A percentile compares a stretch with the other conserved stretches of the same genome.
Evolutionary conservation across 176 grass and related monocot species (phyloP).

Genomic region (Oryza meridionalis): DNA sequence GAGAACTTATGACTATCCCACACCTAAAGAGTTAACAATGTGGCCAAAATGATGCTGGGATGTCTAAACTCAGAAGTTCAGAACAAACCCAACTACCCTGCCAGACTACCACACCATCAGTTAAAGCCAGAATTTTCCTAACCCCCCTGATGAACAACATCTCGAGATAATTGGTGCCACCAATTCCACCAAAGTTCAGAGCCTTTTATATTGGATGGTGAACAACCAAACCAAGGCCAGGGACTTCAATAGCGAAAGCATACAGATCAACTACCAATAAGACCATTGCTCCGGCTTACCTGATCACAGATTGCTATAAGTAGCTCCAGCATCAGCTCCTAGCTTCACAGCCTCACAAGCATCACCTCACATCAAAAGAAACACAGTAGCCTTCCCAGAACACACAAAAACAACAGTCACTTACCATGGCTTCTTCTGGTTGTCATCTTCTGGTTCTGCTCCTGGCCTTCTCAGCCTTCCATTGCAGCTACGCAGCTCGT

Average conservation of each 20-base stretch:
- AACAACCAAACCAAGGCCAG: slow-evolving; percentile 50
- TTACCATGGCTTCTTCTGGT: slow-evolving; percentile 50
- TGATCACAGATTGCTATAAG: slow-evolving; percentile 43
- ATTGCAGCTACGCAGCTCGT: slow-evolving; percentile 56
- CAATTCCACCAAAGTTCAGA: not conserved
- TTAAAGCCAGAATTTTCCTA: slow-evolving; percentile 45
- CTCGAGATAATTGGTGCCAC: not conserved
- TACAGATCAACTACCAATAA: slow-evolving; percentile 39
- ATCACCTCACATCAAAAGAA: slow-evolving; percentile 20
- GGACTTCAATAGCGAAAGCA: slow-evolving; percentile 23
- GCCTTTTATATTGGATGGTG: slow-evolving; percentile 28
- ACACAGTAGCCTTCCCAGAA: not conserved
- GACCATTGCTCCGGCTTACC: slow-evolving; percentile 12
- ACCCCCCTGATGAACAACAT: slow-evolving; percentile 24
- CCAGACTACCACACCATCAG: not conserved
- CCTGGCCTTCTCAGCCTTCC: slow-evolving; percentile 48
- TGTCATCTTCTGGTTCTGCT: slow-evolving; percentile 54
- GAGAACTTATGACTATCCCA: not conserved
- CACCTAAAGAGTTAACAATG: not conserved
- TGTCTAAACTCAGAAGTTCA: slow-evolving; percentile 21
- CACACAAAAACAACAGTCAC: not conserved
- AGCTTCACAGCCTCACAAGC: slow-evolving; percentile 17
- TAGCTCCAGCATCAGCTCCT: slow-evolving; percentile 24
- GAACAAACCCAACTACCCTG: slow-evolving; percentile 34
- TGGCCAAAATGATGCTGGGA: not conserved